Conservation (phyloP, 441 rosid genomes). For the Erysimum cheiri region DNA sequence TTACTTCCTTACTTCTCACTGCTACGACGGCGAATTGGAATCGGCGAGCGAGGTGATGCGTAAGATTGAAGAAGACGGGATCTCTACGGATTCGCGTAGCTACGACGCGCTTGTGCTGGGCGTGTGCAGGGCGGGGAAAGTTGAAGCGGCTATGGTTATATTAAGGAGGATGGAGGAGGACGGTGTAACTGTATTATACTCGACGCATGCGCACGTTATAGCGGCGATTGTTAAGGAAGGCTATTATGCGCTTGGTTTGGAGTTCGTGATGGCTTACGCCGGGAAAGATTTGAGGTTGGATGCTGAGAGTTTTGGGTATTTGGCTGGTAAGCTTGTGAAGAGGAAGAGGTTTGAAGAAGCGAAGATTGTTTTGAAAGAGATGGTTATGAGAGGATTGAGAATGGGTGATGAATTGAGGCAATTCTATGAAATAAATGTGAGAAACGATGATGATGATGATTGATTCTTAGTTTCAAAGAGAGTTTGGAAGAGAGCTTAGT, state of each 20-base stretch:
- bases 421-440: slow-evolving; percentile 39
- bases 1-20: slow-evolving; percentile 56
- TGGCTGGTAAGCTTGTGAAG: slow-evolving; percentile 56
- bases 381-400: slow-evolving; percentile 50
- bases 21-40: slow-evolving; percentile 50
- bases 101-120: slow-evolving; percentile 78
- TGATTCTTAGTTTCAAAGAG: not conserved
- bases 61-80: slow-evolving; percentile 53
- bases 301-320: slow-evolving; percentile 54
- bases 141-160: slow-evolving; percentile 61
- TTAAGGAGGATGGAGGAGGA: slow-evolving; percentile 76
- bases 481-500: not conserved
- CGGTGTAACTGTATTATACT: slow-evolving; percentile 50
- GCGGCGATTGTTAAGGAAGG: slow-evolving; percentile 50
- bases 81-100: slow-evolving; percentile 51
- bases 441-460: slow-evolving; percentile 2
- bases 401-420: slow-evolving; percentile 52
- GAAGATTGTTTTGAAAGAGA: slow-evolving; percentile 55
- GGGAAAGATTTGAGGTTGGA: slow-evolving; percentile 60
- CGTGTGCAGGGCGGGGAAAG: slow-evolving; percentile 61
- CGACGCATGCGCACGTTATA: slow-evolving; percentile 63
- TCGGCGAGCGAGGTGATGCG: slow-evolving; percentile 53
- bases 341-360: slow-evolving; percentile 51
- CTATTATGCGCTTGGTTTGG: slow-evolving; percentile 52
- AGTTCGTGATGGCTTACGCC: slow-evolving; percentile 57